A percentile compares a stretch with the other conserved stretches of the same genome.
Conservation (phyloP, 2,329 filamentous ascomycete genomes). For the Neofusicoccum ribis region DNA sequence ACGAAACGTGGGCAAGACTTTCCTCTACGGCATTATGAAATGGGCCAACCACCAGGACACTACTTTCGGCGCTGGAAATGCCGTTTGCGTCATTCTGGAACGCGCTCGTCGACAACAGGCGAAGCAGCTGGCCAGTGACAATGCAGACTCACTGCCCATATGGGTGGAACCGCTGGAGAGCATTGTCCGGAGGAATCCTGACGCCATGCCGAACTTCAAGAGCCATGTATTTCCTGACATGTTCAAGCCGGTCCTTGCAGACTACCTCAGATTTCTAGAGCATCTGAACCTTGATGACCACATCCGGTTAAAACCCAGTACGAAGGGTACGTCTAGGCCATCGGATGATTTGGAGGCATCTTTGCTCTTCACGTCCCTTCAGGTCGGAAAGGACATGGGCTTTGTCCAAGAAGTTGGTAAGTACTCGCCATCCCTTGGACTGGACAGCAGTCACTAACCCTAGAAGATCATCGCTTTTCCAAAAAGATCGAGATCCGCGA, state of each 20-base stretch:
- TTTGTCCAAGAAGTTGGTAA: conserved; percentile 43
- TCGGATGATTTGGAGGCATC: conserved; percentile 31
- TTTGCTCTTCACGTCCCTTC: conserved; percentile 41
- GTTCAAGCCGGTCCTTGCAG: conserved; percentile 42
- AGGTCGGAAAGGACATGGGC: conserved; percentile 49
- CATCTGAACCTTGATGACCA: conserved; percentile 38
- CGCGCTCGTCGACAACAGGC: conserved; percentile 25
- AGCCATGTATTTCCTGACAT: conserved; percentile 50
- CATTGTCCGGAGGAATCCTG: conserved; percentile 34
- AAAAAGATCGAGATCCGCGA: conserved; percentile 29
- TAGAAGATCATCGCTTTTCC: conserved; percentile 28
- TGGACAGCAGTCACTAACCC: not conserved
- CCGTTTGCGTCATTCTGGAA: conserved; percentile 38
- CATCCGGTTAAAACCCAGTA: conserved; percentile 23
- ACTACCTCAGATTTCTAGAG: conserved; percentile 44
- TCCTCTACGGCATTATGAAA: conserved; percentile 29
- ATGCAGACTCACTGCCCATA: conserved; percentile 26
- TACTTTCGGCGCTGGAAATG: conserved; percentile 39
- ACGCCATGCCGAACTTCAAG: conserved; percentile 42
- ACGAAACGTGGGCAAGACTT: not conserved
- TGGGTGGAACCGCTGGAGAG: conserved; percentile 42
- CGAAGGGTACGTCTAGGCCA: not conserved
- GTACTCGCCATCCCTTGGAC: conserved; percentile 13
- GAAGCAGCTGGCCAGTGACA: not conserved
- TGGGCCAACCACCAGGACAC: conserved; percentile 45